phyloP scores from a whole-genome alignment of 2,329 filamentous ascomycete genomes.

The Lizonia empirigonia region DNA sequence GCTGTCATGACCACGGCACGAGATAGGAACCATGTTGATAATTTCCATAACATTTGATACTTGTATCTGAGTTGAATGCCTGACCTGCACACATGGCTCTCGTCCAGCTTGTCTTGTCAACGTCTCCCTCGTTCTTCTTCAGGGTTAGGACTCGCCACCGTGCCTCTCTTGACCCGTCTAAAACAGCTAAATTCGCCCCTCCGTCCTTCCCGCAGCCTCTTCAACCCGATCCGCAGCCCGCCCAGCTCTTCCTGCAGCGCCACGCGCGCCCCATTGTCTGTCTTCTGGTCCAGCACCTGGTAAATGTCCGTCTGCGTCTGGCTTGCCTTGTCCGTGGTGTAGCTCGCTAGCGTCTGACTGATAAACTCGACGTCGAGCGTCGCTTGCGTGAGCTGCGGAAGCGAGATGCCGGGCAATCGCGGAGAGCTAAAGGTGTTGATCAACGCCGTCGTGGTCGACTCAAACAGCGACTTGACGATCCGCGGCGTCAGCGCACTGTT shows the following conservation, averaged over 20 bases:
- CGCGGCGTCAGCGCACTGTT: constrained; percentile 72
- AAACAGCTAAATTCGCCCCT: constrained; percentile 48
- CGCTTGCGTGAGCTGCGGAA: constrained; percentile 90
- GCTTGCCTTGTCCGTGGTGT: constrained; percentile 81
- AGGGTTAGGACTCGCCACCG: constrained; percentile 5
- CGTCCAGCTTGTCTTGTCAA: not conserved
- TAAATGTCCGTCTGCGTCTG: constrained; percentile 90
- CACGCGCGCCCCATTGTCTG: constrained; percentile 82
- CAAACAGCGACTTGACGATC: constrained; percentile 84
- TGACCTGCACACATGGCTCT: too few relatives aligned
- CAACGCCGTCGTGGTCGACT: constrained; percentile 79
- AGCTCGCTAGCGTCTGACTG: constrained; percentile 88
- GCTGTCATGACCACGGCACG: not conserved
- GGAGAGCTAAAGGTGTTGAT: constrained; percentile 70
- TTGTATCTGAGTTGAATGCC: too few relatives aligned
- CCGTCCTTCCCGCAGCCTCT: constrained; percentile 57
- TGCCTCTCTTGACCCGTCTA: constrained; percentile 36
- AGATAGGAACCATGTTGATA: not conserved
- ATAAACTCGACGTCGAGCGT: constrained; percentile 97
- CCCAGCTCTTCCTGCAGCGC: constrained; percentile 84
- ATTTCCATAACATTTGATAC: not conserved
- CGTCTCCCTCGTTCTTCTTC: constrained; percentile 2
- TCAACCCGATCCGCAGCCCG: constrained; percentile 85
- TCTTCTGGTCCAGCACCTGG: constrained; percentile 84
- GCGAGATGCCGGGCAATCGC: constrained; percentile 68